Percentiles rank a stretch among this genome's conserved stretches.
phyloP scores from a whole-genome alignment of 208 protist species.

The Acanthamoeba healyi region DNA sequence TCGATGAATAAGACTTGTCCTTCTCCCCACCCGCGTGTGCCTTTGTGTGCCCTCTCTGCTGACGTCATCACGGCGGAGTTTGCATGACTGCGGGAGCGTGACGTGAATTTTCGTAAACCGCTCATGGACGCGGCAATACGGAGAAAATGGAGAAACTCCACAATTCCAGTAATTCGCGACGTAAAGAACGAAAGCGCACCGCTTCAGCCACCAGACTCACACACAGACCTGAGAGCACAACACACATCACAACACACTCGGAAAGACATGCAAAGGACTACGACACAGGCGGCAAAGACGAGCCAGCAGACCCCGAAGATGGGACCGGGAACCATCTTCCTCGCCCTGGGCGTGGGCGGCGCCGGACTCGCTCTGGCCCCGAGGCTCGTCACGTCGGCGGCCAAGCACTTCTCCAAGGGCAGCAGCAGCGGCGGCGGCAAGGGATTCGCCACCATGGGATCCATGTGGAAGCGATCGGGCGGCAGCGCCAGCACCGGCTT shows the following conservation, averaged over 20 bases:
- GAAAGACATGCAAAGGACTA: constrained; percentile 4
- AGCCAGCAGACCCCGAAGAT: neutral
- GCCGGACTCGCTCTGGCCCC: neutral
- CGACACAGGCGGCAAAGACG: neutral
- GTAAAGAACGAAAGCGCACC: neutral
- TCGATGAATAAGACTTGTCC: constrained; percentile 64
- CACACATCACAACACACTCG: neutral
- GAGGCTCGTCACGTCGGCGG: neutral
- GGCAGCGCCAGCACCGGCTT: neutral
- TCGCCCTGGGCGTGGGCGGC: neutral
- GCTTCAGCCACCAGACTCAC: neutral
- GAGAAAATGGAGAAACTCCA: neutral
- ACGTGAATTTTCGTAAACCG: no score
- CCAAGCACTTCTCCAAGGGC: neutral
- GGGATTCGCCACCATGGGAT: neutral
- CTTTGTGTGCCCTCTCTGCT: no score
- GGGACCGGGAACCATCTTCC: neutral
- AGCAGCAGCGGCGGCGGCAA: neutral
- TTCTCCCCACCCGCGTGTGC: no score
- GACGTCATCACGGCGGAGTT: neutral
- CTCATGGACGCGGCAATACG: no score
- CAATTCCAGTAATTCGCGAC: neutral
- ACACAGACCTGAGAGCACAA: neutral
- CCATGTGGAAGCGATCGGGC: constrained; percentile 38
- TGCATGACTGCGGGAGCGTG: neutral